These are phyloP conservation scores for Priceomyces medius DNA, from an alignment of 805 yeast genomes.

Conservation along the genomic window DNA sequence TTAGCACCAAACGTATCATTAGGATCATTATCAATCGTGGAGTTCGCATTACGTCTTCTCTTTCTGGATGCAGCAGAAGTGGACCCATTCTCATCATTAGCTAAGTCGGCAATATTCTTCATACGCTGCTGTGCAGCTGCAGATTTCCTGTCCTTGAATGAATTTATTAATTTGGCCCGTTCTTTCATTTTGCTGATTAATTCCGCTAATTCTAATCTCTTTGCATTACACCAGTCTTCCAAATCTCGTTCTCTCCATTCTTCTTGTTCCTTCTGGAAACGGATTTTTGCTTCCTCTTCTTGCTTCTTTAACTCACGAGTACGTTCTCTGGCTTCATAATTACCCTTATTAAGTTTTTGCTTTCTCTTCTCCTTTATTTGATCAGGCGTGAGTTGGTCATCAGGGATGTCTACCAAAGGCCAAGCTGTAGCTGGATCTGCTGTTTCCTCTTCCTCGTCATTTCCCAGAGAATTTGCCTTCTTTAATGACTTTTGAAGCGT, in stretches of 20 bases:
- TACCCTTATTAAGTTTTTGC: slow-evolving; percentile 80
- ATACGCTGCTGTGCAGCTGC: slow-evolving; percentile 88
- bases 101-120: slow-evolving; percentile 86
- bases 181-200: slow-evolving; percentile 67
- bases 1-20: slow-evolving; percentile 93
- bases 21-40: slow-evolving; percentile 84
- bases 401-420: slow-evolving; percentile 81
- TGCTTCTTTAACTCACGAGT: slow-evolving; percentile 75
- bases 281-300: slow-evolving; percentile 59
- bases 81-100: slow-evolving; percentile 60
- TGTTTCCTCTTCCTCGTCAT: slow-evolving; percentile 35
- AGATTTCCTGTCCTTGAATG: slow-evolving; percentile 84
- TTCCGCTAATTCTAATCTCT: slow-evolving; percentile 58
- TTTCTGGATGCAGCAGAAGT: slow-evolving; percentile 49
- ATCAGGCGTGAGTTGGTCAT: slow-evolving; percentile 75
- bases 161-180: slow-evolving; percentile 66
- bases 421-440: slow-evolving; percentile 53
- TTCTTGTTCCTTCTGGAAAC: slow-evolving; percentile 61
- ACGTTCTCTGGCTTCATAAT: slow-evolving; percentile 82
- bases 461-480: slow-evolving; percentile 61
- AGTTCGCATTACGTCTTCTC: slow-evolving; percentile 46
- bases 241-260: slow-evolving; percentile 77
- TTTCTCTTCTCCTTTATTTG: slow-evolving; percentile 83
- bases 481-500: slow-evolving; percentile 69
- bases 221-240: slow-evolving; percentile 74